These are phyloP conservation scores for Fusarium siculi DNA, from an alignment of 2,329 filamentous ascomycete species.

Conservation along the genomic window DNA sequence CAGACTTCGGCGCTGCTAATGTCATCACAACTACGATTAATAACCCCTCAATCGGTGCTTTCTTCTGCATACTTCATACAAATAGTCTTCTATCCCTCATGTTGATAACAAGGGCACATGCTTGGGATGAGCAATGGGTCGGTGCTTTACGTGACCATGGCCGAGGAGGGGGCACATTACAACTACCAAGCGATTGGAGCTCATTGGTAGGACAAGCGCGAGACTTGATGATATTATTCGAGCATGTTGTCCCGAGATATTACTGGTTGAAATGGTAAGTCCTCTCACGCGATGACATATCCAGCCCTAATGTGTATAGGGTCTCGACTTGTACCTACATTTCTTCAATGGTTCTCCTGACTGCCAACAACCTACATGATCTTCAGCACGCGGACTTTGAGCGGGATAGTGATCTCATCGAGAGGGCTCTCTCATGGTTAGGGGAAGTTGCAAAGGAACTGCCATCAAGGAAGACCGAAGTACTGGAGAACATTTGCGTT, in stretches of 20 bases:
- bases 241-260: neutral
- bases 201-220: neutral
- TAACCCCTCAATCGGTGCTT: neutral
- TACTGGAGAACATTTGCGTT: neutral
- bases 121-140: slow-evolving; percentile 5
- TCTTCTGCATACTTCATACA: slow-evolving; percentile 2
- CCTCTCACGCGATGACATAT: accelerated
- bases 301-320: neutral
- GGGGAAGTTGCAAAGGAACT: neutral
- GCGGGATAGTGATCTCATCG: neutral
- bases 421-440: neutral
- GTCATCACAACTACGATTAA: neutral
- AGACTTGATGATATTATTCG: slow-evolving; percentile 4
- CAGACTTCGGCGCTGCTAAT: neutral
- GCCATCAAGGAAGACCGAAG: neutral
- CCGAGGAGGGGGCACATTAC: neutral
- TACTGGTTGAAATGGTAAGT: neutral
- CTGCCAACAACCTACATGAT: neutral
- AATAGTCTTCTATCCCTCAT: neutral
- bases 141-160: neutral
- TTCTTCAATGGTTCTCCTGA: neutral
- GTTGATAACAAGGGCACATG: neutral
- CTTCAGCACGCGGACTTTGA: neutral
- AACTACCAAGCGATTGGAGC: neutral
- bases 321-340: slow-evolving; percentile 8